Evolutionary conservation across 148 eudicot species (phyloP).

Genomic region (Suaeda aralocaspica): DNA sequence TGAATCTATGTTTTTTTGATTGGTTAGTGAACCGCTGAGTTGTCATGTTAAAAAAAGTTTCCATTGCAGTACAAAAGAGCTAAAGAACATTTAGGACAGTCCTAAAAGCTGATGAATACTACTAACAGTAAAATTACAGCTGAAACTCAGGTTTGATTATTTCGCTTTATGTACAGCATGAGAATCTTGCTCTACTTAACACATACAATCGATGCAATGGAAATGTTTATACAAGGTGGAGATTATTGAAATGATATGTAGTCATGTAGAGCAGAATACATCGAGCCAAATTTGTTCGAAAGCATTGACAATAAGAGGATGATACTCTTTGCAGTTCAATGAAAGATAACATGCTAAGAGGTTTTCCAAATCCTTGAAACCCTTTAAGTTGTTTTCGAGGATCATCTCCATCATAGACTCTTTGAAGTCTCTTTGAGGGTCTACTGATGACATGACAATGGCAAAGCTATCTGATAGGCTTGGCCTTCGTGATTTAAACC

Average conservation of each 20-base stretch:
- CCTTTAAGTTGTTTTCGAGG: constrained; percentile 42
- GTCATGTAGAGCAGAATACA: constrained; percentile 20
- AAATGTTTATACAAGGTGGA: not conserved
- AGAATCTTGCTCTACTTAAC: not conserved
- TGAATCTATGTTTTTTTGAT: constrained; percentile 11
- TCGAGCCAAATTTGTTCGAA: constrained; percentile 66
- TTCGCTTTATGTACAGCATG: not conserved
- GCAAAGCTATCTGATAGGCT: constrained; percentile 35
- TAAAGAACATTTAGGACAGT: not conserved
- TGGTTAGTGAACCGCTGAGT: not conserved
- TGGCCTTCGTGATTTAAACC: constrained; percentile 1
- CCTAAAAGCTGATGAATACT: not conserved
- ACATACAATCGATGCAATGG: not conserved
- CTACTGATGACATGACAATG: constrained; percentile 46
- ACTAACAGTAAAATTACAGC: constrained; percentile 3
- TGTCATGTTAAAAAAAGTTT: constrained; percentile 3
- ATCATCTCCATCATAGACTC: constrained; percentile 77
- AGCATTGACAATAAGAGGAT: constrained; percentile 51
- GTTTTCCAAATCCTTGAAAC: constrained; percentile 55
- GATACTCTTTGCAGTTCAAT: constrained; percentile 51
- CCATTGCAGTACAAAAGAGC: not conserved
- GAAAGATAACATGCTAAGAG: constrained; percentile 67
- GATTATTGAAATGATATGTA: no score
- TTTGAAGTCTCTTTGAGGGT: constrained; percentile 54
- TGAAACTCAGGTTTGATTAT: not conserved